Percentiles rank a stretch among this genome's conserved stretches.
Evolutionary conservation across 2,329 filamentous ascomycete genomes (phyloP).

Genomic region (Claviceps arundinis): DNA sequence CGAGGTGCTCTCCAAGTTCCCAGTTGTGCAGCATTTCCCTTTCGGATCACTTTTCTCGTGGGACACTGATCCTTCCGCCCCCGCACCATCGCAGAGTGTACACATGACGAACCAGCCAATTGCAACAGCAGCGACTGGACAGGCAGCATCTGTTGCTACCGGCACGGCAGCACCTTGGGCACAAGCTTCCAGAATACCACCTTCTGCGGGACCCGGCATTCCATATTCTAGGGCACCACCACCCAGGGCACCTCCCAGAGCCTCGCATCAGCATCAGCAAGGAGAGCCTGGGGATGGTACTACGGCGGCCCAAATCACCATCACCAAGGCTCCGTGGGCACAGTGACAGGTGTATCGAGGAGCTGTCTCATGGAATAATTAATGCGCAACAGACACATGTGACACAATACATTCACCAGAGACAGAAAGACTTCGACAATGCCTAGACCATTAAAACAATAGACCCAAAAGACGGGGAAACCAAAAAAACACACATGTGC

Average conservation of each 20-base stretch:
- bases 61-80: constrained; percentile 52
- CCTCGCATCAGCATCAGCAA: constrained; percentile 11
- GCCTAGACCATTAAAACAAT: constrained; percentile 4
- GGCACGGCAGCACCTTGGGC: constrained; percentile 34
- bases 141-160: constrained; percentile 13
- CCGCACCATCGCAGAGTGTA: constrained; percentile 31
- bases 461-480: constrained; percentile 7
- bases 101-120: constrained; percentile 45
- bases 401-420: neutral
- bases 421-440: constrained; percentile 1
- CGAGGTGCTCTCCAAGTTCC: constrained; percentile 91
- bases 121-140: neutral
- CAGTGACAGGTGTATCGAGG: constrained; percentile 11
- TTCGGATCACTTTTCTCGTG: constrained; percentile 73
- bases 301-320: constrained; percentile 24
- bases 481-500: constrained; percentile 6
- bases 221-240: constrained; percentile 24
- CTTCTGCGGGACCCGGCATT: constrained; percentile 21
- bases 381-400: neutral
- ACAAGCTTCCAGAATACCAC: constrained; percentile 26
- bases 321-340: constrained; percentile 36
- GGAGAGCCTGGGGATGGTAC: constrained; percentile 13
- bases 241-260: constrained; percentile 16
- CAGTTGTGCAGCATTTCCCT: constrained; percentile 91
- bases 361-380: neutral